phyloP scores from a whole-genome alignment of 2,329 filamentous ascomycete genomes.

The Trichoderma aggressivum region DNA sequence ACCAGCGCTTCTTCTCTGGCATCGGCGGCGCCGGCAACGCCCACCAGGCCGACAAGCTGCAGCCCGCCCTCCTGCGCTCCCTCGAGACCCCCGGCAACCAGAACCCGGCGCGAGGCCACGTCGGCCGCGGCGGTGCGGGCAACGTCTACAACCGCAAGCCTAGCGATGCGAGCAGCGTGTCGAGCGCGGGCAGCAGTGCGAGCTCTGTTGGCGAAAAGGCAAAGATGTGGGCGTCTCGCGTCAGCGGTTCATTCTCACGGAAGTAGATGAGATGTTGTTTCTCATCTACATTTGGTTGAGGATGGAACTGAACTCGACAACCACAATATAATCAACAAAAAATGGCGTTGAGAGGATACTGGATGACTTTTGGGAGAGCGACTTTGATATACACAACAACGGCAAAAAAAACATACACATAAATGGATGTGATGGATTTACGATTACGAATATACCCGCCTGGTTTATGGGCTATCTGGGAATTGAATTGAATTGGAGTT shows the following conservation, averaged over 20 bases:
- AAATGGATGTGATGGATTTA: not conserved
- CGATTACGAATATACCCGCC: not conserved
- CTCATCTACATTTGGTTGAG: not conserved
- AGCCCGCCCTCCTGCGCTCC: conserved; percentile 34
- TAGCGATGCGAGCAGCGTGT: conserved; percentile 31
- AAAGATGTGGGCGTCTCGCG: conserved; percentile 34
- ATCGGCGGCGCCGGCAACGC: conserved; percentile 65
- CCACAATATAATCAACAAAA: not conserved
- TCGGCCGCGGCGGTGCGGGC: conserved; percentile 53
- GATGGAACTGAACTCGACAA: not conserved
- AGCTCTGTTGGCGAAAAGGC: conserved; percentile 35
- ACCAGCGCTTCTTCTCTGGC: conserved; percentile 57
- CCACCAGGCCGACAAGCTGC: conserved; percentile 41
- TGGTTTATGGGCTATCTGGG: not conserved
- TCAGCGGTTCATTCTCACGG: conserved; percentile 34
- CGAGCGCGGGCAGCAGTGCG: conserved; percentile 37
- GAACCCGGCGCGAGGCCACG: conserved; percentile 45
- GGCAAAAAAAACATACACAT: not conserved
- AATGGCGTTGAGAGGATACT: not conserved
- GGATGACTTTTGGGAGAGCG: not conserved
- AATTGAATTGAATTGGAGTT: not conserved
- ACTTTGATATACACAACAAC: not conserved
- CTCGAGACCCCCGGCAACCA: conserved; percentile 44
- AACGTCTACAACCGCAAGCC: conserved; percentile 52
- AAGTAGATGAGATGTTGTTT: conserved; percentile 21